These are phyloP conservation scores for Salvia miltiorrhiza DNA, from an alignment of 257 asterid genomes.

Conservation along the genomic window DNA sequence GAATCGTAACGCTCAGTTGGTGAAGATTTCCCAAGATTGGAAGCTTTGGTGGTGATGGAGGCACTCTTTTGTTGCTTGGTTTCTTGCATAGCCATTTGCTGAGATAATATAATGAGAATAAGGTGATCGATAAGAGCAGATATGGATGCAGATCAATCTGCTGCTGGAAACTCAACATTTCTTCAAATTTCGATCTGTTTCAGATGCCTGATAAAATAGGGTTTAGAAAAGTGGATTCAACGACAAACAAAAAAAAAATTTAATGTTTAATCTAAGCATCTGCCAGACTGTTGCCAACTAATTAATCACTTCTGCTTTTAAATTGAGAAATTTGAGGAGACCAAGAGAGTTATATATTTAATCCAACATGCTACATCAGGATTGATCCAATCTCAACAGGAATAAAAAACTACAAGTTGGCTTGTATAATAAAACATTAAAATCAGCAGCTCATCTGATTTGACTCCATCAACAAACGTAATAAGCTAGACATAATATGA, in stretches of 20 bases:
- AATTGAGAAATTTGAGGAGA: background rate
- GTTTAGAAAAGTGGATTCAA: background rate
- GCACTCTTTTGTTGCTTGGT: slow-evolving; percentile 11
- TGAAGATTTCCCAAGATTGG: slow-evolving; percentile 62
- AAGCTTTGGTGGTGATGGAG: slow-evolving; percentile 50
- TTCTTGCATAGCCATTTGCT: slow-evolving; percentile 15
- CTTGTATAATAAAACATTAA: no score
- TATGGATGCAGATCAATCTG: background rate
- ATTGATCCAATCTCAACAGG: no score
- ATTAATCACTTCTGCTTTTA: background rate
- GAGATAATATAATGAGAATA: slow-evolving; percentile 13
- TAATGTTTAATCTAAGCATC: background rate
- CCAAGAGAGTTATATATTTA: background rate
- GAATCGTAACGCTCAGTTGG: slow-evolving; percentile 38
- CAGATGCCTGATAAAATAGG: background rate
- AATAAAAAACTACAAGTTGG: no score
- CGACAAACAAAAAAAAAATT: no score
- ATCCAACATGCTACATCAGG: background rate
- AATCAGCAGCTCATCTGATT: no score
- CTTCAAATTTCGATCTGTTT: background rate
- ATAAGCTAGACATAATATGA: no score
- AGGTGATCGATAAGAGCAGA: background rate
- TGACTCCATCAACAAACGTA: no score
- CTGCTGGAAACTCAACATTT: background rate
- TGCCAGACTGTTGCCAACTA: background rate